These are phyloP conservation scores for Hyaloscypha hepaticicola DNA, from an alignment of 495 filamentous ascomycete genomes.

Conservation along the genomic window DNA sequence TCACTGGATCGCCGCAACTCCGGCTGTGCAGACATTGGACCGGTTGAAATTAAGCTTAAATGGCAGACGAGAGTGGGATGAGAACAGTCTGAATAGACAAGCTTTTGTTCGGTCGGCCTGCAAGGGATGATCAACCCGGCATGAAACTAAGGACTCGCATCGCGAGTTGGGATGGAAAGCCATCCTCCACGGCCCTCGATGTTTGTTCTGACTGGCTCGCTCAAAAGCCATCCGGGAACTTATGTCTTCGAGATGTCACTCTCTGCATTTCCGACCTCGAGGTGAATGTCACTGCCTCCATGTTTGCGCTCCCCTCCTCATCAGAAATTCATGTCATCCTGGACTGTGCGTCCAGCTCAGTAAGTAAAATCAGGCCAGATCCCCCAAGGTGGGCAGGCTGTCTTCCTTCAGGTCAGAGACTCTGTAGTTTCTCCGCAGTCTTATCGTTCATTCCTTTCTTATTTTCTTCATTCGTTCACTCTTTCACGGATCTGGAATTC, in stretches of 20 bases:
- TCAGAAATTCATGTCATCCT: neutral
- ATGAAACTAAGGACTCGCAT: no score
- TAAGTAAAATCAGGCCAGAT: conserved; percentile 10
- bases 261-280: neutral
- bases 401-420: neutral
- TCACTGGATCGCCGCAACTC: neutral
- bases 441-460: neutral
- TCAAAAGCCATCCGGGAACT: neutral
- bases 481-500: conserved; percentile 8
- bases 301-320: neutral
- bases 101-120: neutral
- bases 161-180: neutral
- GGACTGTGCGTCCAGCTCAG: neutral
- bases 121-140: no score
- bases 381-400: neutral
- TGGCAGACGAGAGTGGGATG: neutral
- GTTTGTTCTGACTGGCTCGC: neutral
- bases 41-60: conserved; percentile 8
- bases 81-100: no score
- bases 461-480: conserved; percentile 5
- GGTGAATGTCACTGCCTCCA: conserved; percentile 4
- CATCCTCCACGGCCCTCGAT: neutral
- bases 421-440: neutral
- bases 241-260: conserved; percentile 8
- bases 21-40: neutral